Evolutionary conservation across 73 alveolate genomes (phyloP).

Genomic region (Uronychia binucleata): DNA sequence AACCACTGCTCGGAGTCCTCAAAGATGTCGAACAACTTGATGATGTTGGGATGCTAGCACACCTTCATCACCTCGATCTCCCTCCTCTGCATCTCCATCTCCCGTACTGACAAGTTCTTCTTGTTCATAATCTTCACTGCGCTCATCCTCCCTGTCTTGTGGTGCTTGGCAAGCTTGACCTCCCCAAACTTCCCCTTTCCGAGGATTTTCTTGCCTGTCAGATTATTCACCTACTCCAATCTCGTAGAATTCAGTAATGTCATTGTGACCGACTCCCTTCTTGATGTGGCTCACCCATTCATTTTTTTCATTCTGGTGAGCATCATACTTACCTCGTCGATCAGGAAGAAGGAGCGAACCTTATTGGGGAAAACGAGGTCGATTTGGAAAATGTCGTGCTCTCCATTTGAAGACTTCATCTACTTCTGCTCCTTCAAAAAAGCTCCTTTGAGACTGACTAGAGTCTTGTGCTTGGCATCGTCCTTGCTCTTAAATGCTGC

Average conservation of each 20-base stretch:
- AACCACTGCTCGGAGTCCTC: conserved; percentile 70
- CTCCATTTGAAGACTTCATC: conserved; percentile 15
- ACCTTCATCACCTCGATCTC: conserved; percentile 48
- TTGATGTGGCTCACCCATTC: conserved; percentile 57
- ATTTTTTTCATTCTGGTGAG: conserved; percentile 29
- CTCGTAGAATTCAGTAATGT: conserved; percentile 77
- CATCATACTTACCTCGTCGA: conserved; percentile 39
- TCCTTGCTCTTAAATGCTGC: conserved; percentile 36
- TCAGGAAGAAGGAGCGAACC: conserved; percentile 44
- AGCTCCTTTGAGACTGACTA: conserved; percentile 36
- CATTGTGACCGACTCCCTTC: conserved; percentile 69
- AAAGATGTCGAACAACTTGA: conserved; percentile 70
- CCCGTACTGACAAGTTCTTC: conserved; percentile 23
- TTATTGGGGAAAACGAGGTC: conserved; percentile 55
- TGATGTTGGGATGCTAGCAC: conserved; percentile 77
- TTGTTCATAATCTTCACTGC: conserved; percentile 47
- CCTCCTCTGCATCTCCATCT: conserved; percentile 37
- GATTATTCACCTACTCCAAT: conserved; percentile 34
- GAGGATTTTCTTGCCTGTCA: neutral
- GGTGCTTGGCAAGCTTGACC: conserved; percentile 54
- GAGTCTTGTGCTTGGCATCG: conserved; percentile 52
- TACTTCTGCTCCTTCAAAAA: conserved; percentile 33
- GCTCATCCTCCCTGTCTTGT: conserved; percentile 36
- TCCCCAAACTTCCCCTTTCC: conserved; percentile 48
- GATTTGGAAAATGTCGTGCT: conserved; percentile 35